Conservation (phyloP, 1,284 basidiomycete species). For the Volvariella surrecta region DNA sequence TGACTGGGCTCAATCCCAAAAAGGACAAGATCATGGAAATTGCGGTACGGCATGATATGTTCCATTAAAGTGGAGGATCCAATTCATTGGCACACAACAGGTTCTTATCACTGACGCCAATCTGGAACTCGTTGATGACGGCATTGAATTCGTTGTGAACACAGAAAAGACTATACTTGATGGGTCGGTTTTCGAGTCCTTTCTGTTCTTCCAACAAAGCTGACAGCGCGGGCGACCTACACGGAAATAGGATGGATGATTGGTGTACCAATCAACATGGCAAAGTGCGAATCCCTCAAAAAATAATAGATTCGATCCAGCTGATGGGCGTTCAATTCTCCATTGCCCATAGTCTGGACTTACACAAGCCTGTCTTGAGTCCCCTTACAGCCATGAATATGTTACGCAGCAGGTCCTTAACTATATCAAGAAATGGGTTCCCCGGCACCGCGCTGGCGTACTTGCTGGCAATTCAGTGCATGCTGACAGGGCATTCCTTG, state of each 20-base stretch:
- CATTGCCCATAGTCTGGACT: constrained; percentile 51
- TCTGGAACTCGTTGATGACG: constrained; percentile 64
- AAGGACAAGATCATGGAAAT: constrained; percentile 73
- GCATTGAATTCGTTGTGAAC: constrained; percentile 63
- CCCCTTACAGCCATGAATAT: constrained; percentile 44
- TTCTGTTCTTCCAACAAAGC: constrained; percentile 2
- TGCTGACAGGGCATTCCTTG: constrained; percentile 65
- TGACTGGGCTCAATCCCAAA: constrained; percentile 60
- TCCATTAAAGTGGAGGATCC: background rate
- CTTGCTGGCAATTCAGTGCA: constrained; percentile 81
- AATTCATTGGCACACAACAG: constrained; percentile 22
- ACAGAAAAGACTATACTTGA: constrained; percentile 59
- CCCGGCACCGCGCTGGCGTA: constrained; percentile 47
- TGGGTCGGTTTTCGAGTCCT: constrained; percentile 30
- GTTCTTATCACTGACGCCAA: constrained; percentile 80
- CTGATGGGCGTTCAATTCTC: constrained; percentile 1
- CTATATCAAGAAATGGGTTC: constrained; percentile 73
- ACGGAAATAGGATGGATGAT: constrained; percentile 51
- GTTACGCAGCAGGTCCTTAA: constrained; percentile 50
- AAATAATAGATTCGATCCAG: no score
- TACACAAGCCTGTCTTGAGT: constrained; percentile 58
- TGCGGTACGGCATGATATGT: constrained; percentile 32
- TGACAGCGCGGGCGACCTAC: background rate
- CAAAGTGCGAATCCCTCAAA: constrained; percentile 21
- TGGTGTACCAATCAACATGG: constrained; percentile 75